Percentiles rank a stretch among this genome's conserved stretches.
phyloP scores from a whole-genome alignment of 2,329 filamentous ascomycete genomes.

The Phyllosticta ampelicida region DNA sequence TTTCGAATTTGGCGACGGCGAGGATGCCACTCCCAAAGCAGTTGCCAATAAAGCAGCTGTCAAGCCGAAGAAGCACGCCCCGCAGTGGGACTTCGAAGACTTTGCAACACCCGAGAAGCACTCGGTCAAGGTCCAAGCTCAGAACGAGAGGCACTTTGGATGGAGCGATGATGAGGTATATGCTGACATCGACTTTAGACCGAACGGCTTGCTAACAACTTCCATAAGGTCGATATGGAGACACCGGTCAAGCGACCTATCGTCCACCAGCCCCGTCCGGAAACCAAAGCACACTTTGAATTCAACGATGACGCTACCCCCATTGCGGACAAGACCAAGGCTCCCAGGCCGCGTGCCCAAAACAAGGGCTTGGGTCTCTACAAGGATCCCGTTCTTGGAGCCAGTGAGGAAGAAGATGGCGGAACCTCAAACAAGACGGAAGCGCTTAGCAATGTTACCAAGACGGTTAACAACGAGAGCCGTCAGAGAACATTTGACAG shows the following conservation, averaged over 20 bases:
- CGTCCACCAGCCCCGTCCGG: constrained; percentile 59
- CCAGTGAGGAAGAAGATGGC: constrained; percentile 37
- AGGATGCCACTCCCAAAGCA: constrained; percentile 25
- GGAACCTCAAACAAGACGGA: constrained; percentile 17
- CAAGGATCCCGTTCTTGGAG: constrained; percentile 57
- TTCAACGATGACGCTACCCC: constrained; percentile 64
- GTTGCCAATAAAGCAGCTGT: constrained; percentile 15
- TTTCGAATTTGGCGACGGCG: constrained; percentile 68
- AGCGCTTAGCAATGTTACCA: constrained; percentile 57
- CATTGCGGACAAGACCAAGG: constrained; percentile 36
- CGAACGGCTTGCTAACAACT: not conserved
- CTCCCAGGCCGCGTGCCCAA: constrained; percentile 32
- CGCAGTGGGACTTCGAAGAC: constrained; percentile 82
- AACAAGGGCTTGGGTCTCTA: constrained; percentile 65
- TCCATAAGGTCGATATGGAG: constrained; percentile 27
- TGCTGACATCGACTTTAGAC: constrained; percentile 7
- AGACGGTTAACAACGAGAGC: constrained; percentile 60
- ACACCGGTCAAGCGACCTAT: constrained; percentile 50
- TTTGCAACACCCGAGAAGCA: constrained; percentile 75
- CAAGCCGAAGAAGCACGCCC: constrained; percentile 47
- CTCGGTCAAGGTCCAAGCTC: constrained; percentile 49
- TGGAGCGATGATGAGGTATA: constrained; percentile 61
- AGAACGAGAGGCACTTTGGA: constrained; percentile 63
- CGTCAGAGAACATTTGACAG: constrained; percentile 66
- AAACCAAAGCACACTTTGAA: constrained; percentile 75